Evolutionary conservation across 2,329 filamentous ascomycete species (phyloP), one percentile per base, ranked within the genome.

Genomic region (Aspergillus aculeatinus): DNA sequence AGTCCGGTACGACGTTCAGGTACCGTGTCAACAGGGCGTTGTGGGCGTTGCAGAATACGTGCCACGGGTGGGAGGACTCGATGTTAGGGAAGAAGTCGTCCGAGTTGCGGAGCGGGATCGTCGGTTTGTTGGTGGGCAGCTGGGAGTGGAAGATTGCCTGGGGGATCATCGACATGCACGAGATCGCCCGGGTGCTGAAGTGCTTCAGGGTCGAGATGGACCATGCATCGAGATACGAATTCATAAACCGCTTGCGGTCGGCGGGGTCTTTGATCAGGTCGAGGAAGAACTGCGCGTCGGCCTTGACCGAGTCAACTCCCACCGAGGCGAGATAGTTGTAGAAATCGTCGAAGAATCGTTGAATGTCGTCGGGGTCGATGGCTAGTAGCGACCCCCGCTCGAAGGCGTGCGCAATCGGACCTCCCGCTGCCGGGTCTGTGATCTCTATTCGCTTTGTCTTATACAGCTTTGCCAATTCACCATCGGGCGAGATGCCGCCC

Each of bases 111-210:
- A 92, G 84, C 0, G 93, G 80, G 25, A 96, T 82, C 0, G 86
- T 81, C 0, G 91, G 90, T 53, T 87, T 87, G 71, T 89, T 91
- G n/a, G 82, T 85, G 1, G 90, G 90, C 25, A 96, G 80, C 67
- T 96, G 91, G 1, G 89, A 89, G 72, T 92, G 87, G 77, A 96
- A 97, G 10, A 98, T 81, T 19, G 94, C 88, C 59, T 93, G 89
- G 0, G 95, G 95, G 2, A 89, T 85, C 74, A 95, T 90, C 0
- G 92, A 95, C 93, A 98, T 98, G 86, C 95, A 98, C 3, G 91
- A 94, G 54, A 97, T 96, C 5, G 88, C 86, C 67, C 87, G 89
- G 52, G 84, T 86, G 67, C 86, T 85, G 70, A 99, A 95, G 72
- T 96, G 84, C 11, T 88, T 88, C 9, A 96, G 82, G 9, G 88